These are phyloP conservation scores for Gaultheria prostrata DNA, from an alignment of 148 eudicot species.

Conservation along the genomic window DNA sequence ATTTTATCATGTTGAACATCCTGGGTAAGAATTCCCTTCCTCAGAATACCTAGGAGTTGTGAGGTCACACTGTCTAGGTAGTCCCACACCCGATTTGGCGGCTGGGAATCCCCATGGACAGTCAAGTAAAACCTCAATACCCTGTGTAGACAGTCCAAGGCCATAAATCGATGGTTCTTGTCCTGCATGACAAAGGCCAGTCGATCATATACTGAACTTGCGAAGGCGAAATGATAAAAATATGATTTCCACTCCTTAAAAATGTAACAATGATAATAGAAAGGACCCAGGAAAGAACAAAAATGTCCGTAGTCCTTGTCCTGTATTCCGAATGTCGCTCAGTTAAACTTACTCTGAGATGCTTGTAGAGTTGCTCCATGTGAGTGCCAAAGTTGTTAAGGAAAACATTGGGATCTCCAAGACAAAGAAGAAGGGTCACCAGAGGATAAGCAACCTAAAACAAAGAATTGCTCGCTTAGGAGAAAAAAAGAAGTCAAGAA, in stretches of 20 bases:
- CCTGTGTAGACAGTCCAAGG: slow-evolving; percentile 95
- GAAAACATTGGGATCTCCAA: slow-evolving; percentile 93
- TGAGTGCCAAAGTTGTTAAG: slow-evolving; percentile 82
- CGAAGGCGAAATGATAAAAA: neutral
- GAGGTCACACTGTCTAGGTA: slow-evolving; percentile 98
- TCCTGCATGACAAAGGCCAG: slow-evolving; percentile 54
- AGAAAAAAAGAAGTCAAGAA: neutral
- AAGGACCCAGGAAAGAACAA: neutral
- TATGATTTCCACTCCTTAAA: neutral
- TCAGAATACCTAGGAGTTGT: slow-evolving; percentile 73
- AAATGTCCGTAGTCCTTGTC: slow-evolving; percentile 4
- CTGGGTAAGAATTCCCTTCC: slow-evolving; percentile 95
- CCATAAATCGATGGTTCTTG: slow-evolving; percentile 98
- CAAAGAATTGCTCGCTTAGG: neutral
- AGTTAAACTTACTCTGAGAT: slow-evolving; percentile 68
- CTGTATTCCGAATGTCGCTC: neutral
- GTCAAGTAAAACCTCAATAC: slow-evolving; percentile 86
- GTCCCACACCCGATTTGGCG: slow-evolving; percentile 98
- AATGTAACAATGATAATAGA: neutral
- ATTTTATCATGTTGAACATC: slow-evolving; percentile 98
- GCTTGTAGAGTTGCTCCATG: slow-evolving; percentile 98
- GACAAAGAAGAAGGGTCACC: slow-evolving; percentile 96
- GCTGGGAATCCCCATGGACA: slow-evolving; percentile 90
- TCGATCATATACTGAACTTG: slow-evolving; percentile 3
- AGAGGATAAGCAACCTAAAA: slow-evolving; percentile 88